phyloP scores from a whole-genome alignment of 73 alveolate species.

The Paramecium primaurelia region DNA sequence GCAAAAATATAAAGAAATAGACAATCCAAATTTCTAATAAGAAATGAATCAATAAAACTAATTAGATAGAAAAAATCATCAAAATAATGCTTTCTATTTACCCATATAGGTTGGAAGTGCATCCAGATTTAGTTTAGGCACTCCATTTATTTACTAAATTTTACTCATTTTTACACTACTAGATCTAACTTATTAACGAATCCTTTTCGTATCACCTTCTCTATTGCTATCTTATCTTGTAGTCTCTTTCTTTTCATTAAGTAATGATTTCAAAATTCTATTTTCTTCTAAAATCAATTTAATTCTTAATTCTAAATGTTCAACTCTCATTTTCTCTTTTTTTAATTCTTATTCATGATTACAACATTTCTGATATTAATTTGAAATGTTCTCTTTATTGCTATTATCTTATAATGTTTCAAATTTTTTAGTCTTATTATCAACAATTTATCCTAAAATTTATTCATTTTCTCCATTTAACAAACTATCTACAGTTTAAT shows the following conservation, averaged over 20 bases:
- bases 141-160: neutral
- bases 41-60: neutral
- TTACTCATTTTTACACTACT: conserved; percentile 30
- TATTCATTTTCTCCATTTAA: conserved; percentile 20
- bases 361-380: neutral
- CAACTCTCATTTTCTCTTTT: conserved; percentile 31
- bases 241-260: neutral
- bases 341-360: neutral
- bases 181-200: neutral
- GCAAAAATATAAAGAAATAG: neutral
- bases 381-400: neutral
- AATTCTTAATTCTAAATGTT: conserved; percentile 39
- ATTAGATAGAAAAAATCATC: neutral
- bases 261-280: neutral
- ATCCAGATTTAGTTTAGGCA: conserved; percentile 19
- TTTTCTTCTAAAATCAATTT: conserved; percentile 29
- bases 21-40: neutral
- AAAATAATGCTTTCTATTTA: neutral
- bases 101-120: neutral
- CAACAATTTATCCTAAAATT: neutral
- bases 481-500: conserved; percentile 39
- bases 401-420: neutral
- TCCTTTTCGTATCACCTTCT: conserved; percentile 22
- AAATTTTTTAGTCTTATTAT: neutral
- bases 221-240: neutral